A percentile compares a stretch with the other conserved stretches of the same genome.
These are phyloP conservation scores for Prunus mira DNA, from an alignment of 306 rosid genomes.

Conservation along the genomic window DNA sequence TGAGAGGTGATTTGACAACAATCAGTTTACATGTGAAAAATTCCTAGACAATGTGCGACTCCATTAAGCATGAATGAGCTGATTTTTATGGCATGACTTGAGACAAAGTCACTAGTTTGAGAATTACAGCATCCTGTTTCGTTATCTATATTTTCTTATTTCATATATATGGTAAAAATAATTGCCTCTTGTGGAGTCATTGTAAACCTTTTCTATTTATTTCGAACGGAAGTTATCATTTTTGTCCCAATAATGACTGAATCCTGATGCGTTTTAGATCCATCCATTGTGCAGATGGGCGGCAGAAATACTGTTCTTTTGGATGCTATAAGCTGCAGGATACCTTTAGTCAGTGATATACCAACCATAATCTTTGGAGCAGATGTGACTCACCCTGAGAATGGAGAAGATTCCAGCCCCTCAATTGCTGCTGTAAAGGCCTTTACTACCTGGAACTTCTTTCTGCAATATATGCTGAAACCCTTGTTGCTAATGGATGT, in stretches of 20 bases:
- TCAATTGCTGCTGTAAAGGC: slow-evolving; percentile 82
- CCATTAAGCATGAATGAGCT: no score
- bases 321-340: slow-evolving; percentile 91
- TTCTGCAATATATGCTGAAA: not conserved
- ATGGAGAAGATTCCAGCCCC: slow-evolving; percentile 92
- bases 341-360: slow-evolving; percentile 87
- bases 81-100: not conserved
- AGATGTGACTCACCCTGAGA: slow-evolving; percentile 93
- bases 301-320: slow-evolving; percentile 94
- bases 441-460: slow-evolving; percentile 3
- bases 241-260: not conserved
- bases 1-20: no score
- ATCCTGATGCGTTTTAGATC: not conserved
- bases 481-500: slow-evolving; percentile 25
- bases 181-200: not conserved
- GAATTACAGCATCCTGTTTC: not conserved
- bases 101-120: not conserved
- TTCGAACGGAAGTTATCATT: not conserved
- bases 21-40: no score
- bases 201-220: not conserved
- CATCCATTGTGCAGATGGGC: slow-evolving; percentile 69
- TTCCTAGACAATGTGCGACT: no score
- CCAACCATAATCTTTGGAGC: slow-evolving; percentile 96
- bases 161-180: not conserved
- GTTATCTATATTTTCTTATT: not conserved